A percentile compares a stretch with the other conserved stretches of the same genome.
These are phyloP conservation scores for Magnaporthiopsis incrustans DNA, from an alignment of 2,329 filamentous ascomycete species.

Conservation along the genomic window DNA sequence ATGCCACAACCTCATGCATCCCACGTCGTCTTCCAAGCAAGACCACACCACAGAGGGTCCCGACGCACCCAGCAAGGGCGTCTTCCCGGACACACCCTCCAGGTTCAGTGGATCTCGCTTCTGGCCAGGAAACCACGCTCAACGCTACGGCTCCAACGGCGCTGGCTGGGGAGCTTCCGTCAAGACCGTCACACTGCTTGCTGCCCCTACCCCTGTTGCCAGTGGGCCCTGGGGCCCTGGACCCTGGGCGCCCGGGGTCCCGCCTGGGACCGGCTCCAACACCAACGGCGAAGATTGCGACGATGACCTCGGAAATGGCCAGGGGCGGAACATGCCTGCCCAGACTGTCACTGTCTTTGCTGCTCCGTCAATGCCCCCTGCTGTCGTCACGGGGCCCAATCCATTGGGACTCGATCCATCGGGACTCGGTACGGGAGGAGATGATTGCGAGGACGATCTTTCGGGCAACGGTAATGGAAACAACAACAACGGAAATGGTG, in stretches of 20 bases:
- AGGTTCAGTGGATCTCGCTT: background rate
- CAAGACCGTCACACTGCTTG: slow-evolving; percentile 1
- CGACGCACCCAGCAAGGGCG: background rate
- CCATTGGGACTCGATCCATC: too few relatives aligned
- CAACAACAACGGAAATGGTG: too few relatives aligned
- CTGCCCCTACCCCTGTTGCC: background rate
- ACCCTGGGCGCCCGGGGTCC: background rate
- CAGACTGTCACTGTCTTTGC: background rate
- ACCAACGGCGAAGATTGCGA: background rate
- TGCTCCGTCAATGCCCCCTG: background rate
- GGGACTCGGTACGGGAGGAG: background rate
- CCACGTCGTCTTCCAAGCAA: background rate
- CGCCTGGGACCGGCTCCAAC: background rate
- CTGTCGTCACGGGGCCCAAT: background rate
- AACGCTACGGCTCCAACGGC: background rate
- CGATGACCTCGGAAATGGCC: background rate
- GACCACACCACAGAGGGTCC: background rate
- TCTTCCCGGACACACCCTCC: background rate
- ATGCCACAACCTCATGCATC: background rate
- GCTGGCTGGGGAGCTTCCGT: background rate
- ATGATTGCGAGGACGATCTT: background rate
- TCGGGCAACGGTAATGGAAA: background rate
- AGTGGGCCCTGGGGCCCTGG: background rate
- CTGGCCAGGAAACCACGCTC: background rate
- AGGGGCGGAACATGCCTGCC: background rate